Evolutionary conservation across 2,329 filamentous ascomycete genomes (phyloP), one percentile per base, ranked within the genome.

Genomic region (Penicillium crustosum): DNA sequence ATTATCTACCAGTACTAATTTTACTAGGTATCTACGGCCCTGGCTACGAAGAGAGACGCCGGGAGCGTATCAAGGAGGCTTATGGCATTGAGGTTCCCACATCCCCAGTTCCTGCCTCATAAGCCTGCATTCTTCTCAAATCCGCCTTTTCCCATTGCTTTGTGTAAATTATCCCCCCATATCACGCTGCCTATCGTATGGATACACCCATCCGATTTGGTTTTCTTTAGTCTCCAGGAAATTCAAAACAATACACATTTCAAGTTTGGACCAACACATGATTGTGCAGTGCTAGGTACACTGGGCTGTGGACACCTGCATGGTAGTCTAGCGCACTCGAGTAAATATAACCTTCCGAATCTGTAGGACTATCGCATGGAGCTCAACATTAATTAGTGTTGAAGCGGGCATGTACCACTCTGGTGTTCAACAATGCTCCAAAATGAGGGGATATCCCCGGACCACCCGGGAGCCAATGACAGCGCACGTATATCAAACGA

Each of bases 11-110:
- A 53, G 51, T 43, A 31, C 53, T 70, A 60, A 71, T 38, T 38
- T 35, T 15, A 17, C 31, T 53, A 96, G 92, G 89, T 55, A 91
- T 96, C 68, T 83, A 88, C 66, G 89, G 85, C 41, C 87, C 89
- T 17, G 91, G 91, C 51, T 96, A 94, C 73, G 89, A 90, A 67
- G 90, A 96, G 81, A 83, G 93, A 75, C 87, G 93, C 75, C 85
- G 86, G 65, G 82, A 92, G 79, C 84, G 90, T 68, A 83, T 97
- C 75, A 88, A 90, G 83, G 88, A 91, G 77, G 90, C 87, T 76
- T 96, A 96, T 71, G 91, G 92, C 58, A 85, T 95, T 70, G 91
- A 96, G 65, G 87, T 96, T 70, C 85, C 88, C 70, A 83, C 86
- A 55, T 84, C 88, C 61, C 70, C 70, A 54, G 68, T 71, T 63